These are phyloP conservation scores for Plasmodium vivax DNA, from an alignment of 169 alveolate species.

Conservation along the genomic window DNA sequence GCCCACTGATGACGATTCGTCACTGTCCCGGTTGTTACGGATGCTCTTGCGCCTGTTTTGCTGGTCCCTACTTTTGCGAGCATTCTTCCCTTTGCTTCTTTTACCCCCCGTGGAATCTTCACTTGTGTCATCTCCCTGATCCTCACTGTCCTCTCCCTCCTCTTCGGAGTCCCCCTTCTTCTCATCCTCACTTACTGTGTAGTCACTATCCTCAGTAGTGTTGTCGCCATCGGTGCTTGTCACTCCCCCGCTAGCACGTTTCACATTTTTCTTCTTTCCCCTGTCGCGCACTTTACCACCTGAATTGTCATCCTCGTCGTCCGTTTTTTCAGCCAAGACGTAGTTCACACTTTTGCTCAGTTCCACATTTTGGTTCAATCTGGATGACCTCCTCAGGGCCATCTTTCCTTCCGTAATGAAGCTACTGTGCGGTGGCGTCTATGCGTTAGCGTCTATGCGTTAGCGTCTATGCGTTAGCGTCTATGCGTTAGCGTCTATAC, in stretches of 20 bases:
- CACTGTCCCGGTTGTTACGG: neutral
- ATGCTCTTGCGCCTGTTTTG: neutral
- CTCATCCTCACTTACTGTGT: neutral
- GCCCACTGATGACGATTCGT: neutral
- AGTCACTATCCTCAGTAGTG: conserved; percentile 42
- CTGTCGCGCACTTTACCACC: neutral
- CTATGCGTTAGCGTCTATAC: neutral
- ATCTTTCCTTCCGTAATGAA: conserved; percentile 44
- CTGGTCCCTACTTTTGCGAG: neutral
- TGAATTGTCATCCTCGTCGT: conserved; percentile 6
- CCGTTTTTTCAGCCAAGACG: neutral
- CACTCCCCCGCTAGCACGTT: neutral
- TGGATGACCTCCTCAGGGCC: conserved; percentile 42
- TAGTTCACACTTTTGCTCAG: conserved; percentile 19
- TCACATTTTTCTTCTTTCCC: conserved; percentile 5
- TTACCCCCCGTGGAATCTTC: neutral
- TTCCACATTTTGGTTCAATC: conserved; percentile 23
- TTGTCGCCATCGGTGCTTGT: conserved; percentile 35
- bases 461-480: neutral
- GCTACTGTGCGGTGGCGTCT: neutral
- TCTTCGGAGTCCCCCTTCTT: neutral
- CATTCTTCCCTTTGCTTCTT: neutral
- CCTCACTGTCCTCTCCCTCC: conserved; percentile 2
- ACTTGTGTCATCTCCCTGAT: neutral
- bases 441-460: neutral